Evolutionary conservation across 2,329 filamentous ascomycete genomes (phyloP), one percentile per base, ranked within the genome.

Genomic region (Paecilomyces sp.): DNA sequence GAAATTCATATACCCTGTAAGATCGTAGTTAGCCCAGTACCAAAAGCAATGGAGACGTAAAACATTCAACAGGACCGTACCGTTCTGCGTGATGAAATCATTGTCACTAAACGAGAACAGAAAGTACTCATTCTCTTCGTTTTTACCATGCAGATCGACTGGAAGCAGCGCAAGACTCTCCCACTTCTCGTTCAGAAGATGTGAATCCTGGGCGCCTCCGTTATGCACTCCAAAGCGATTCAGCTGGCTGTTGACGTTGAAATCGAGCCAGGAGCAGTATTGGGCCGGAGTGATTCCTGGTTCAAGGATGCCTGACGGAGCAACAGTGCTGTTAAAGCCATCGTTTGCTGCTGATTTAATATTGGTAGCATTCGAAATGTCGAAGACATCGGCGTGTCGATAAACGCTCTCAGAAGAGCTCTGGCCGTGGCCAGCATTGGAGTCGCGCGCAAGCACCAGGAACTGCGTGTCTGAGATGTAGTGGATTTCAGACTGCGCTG

Each of bases 181-280:
- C 88, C 88, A 91, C 69, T 91, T 91, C 78, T 91, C 88, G 66
- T 91, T 90, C 69, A 91, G 68, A 36, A 91, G 72, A 0, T 72
- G 74, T 0, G 74, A 66, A 66, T 88, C 82, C 64, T 87, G 81
- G 0, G 72, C 75, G 0, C 86, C 88, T 2, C 88, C 88, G 65
- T 91, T 91, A 66, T 88, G 86, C 3, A 89, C 72, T 0, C 85
- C 83, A 64, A 91, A 91, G 22, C 83, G 82, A 47, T 79, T 81
- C 24, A 91, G 77, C 73, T 91, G 81, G 1, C 75, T 67, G 63
- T 88, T 86, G 61, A 86, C 77, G 69, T 91, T 91, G 70, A 83
- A 87, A 66, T 90, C 85, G 33, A 91, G 68, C 75, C 87, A 91
- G 0, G 81, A 69, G 69, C 88, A 91, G 67, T 89, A 88, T 31